phyloP scores from a whole-genome alignment of 257 asterid species.

The Henckelia pumila region DNA sequence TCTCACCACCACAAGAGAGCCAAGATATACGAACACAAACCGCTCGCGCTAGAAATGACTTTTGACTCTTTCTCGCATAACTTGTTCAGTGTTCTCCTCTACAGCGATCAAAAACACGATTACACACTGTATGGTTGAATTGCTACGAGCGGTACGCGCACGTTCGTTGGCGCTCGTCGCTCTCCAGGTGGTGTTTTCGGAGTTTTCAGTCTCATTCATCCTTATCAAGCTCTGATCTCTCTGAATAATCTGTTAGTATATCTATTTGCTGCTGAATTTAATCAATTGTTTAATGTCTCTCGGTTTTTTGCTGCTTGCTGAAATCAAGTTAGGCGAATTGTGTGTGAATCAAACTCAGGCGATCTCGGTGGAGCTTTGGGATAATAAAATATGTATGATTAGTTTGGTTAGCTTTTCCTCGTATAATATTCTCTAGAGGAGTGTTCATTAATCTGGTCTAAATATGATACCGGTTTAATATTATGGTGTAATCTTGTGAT shows the following conservation, averaged over 20 bases:
- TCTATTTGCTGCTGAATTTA: slow-evolving; percentile 1
- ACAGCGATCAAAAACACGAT: neutral
- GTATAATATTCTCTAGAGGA: neutral
- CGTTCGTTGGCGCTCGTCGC: slow-evolving; percentile 5
- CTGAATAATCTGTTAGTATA: slow-evolving; percentile 27
- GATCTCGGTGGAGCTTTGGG: slow-evolving; percentile 7
- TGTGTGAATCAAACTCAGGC: slow-evolving; percentile 6
- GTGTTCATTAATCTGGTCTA: neutral
- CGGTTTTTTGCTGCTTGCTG: slow-evolving; percentile 11
- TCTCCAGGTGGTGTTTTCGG: slow-evolving; percentile 7
- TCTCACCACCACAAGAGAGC: neutral
- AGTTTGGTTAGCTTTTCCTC: neutral
- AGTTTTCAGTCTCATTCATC: slow-evolving; percentile 6
- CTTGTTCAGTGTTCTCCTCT: neutral
- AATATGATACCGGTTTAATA: neutral
- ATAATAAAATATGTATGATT: too few relatives aligned
- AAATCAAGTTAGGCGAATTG: neutral
- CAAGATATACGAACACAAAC: neutral
- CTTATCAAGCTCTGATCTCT: slow-evolving; percentile 11
- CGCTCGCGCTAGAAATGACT: slow-evolving; percentile 32
- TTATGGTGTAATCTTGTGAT: slow-evolving; percentile 4
- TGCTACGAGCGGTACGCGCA: slow-evolving; percentile 15
- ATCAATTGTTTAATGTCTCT: neutral
- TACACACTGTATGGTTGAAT: neutral
- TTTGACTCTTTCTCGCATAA: slow-evolving; percentile 17